Evolutionary conservation across 768 basidiomycete species (phyloP).

Genomic region (Suillus plorans): DNA sequence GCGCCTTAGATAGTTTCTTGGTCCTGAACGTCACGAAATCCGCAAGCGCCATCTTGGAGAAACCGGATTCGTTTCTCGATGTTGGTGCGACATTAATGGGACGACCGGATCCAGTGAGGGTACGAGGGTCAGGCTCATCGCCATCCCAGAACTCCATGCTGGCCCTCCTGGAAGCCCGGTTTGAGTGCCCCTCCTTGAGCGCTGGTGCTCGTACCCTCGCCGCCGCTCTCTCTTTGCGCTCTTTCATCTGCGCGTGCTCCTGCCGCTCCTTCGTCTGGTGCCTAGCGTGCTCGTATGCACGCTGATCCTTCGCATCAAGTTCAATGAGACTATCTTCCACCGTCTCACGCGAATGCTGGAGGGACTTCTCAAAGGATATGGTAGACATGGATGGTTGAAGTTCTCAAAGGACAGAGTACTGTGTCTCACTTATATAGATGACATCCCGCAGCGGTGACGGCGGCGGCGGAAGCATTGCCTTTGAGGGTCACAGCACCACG

Average conservation of each 20-base stretch:
- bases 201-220: conserved; percentile 13
- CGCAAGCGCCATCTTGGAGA: conserved; percentile 24
- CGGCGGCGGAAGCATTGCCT: neutral
- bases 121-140: conserved; percentile 12
- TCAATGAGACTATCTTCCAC: conserved; percentile 16
- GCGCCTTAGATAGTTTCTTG: neutral
- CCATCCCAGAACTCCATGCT: conserved; percentile 33
- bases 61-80: conserved; percentile 9
- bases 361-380: conserved; percentile 22
- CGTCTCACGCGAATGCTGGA: conserved; percentile 19
- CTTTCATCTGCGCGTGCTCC: conserved; percentile 29
- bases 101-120: neutral
- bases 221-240: conserved; percentile 31
- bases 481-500: neutral
- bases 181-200: conserved; percentile 15
- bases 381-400: conserved; percentile 26
- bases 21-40: conserved; percentile 23
- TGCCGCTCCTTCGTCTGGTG: conserved; percentile 32
- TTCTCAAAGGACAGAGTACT: neutral
- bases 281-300: conserved; percentile 33
- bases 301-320: conserved; percentile 25
- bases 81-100: neutral
- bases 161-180: conserved; percentile 22
- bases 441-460: conserved; percentile 13
- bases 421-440: conserved; percentile 31